phyloP scores from a whole-genome alignment of 2,329 filamentous ascomycete species.

The Ceratocystis cubensis region DNA sequence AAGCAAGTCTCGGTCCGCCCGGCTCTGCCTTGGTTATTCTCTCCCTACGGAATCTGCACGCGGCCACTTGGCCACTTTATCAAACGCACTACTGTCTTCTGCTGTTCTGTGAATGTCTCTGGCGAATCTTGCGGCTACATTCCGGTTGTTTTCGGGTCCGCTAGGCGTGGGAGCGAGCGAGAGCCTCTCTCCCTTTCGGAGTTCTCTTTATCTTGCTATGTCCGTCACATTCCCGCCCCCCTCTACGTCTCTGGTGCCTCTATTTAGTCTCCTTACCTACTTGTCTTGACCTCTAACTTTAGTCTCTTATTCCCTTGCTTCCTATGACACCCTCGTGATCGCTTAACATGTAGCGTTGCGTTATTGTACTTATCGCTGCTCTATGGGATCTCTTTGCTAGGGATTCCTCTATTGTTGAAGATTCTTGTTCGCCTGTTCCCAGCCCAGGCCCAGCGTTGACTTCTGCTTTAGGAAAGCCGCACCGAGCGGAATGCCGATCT shows the following conservation, averaged over 20 bases:
- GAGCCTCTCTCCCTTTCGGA: no score
- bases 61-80: no score
- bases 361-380: background rate
- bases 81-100: slow-evolving; percentile 1
- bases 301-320: no score
- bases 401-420: background rate
- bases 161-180: background rate
- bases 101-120: background rate
- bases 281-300: background rate
- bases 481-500: slow-evolving; percentile 12
- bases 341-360: background rate
- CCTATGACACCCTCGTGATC: background rate
- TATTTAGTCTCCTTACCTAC: background rate
- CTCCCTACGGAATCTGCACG: background rate
- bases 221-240: background rate
- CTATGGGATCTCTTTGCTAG: background rate
- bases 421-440: slow-evolving; percentile 6
- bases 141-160: background rate
- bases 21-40: background rate
- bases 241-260: background rate
- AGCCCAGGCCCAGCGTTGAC: background rate
- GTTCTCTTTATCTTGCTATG: no score
- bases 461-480: slow-evolving; percentile 14
- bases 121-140: background rate
- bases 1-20: no score